Evolutionary conservation across 306 rosid species (phyloP).

Genomic region (Cicer judaicum): DNA sequence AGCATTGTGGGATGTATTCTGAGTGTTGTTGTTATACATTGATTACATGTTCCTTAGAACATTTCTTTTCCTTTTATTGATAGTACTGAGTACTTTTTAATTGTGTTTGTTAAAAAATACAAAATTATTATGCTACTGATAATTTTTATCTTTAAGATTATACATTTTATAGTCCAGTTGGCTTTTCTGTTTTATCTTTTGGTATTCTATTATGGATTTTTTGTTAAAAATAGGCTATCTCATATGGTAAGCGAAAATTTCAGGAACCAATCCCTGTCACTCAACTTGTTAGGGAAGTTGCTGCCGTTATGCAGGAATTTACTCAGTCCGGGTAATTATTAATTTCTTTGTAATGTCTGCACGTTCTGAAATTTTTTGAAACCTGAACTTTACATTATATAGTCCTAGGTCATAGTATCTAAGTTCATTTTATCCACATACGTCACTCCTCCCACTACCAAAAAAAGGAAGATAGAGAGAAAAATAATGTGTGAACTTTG

Average conservation of each 20-base stretch:
- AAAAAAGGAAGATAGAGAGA: background rate
- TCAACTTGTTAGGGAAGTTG: slow-evolving; percentile 96
- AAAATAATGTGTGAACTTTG: background rate
- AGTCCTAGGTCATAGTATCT: background rate
- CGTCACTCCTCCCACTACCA: background rate
- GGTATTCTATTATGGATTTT: slow-evolving; percentile 2
- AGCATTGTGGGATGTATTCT: slow-evolving; percentile 16
- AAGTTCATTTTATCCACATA: background rate
- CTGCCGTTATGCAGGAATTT: slow-evolving; percentile 97
- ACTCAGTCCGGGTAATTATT: slow-evolving; percentile 90
- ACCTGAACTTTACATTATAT: slow-evolving; percentile 14
- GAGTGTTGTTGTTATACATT: slow-evolving; percentile 4
- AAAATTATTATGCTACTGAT: background rate
- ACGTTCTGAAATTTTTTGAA: slow-evolving; percentile 2
- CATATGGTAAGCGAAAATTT: slow-evolving; percentile 32
- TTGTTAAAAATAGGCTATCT: slow-evolving; percentile 9
- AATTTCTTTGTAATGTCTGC: slow-evolving; percentile 3
- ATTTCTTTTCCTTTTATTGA: background rate
- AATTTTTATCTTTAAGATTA: background rate
- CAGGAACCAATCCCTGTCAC: slow-evolving; percentile 97
- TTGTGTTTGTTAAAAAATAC: background rate
- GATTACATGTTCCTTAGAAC: slow-evolving; percentile 6
- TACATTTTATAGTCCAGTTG: background rate
- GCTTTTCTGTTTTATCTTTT: slow-evolving; percentile 36
- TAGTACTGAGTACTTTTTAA: slow-evolving; percentile 4